A percentile compares a stretch with the other conserved stretches of the same genome.
These are phyloP conservation scores for Paraleonurus japonicus DNA, from an alignment of 257 asterid genomes.

Conservation along the genomic window DNA sequence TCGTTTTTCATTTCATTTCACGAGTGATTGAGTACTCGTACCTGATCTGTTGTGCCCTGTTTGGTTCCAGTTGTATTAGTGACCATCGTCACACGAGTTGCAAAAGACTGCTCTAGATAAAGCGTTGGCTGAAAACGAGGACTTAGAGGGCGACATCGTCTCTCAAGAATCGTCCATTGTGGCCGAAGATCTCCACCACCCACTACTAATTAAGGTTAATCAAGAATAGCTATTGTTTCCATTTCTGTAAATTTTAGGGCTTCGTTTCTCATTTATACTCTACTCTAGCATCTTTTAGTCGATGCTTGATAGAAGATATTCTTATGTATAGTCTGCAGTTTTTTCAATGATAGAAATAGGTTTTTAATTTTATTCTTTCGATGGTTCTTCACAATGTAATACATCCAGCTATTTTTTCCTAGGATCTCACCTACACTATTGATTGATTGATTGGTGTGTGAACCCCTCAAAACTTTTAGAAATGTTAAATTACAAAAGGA, in stretches of 20 bases:
- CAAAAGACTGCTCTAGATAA: constrained; percentile 60
- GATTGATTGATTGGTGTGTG: neutral
- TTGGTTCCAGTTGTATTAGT: constrained; percentile 53
- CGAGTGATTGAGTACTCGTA: neutral
- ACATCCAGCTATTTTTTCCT: neutral
- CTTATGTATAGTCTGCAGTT: constrained; percentile 45
- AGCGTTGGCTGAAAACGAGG: constrained; percentile 69
- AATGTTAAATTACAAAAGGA: too few species aligned
- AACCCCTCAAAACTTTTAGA: too few species aligned
- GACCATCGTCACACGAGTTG: constrained; percentile 61
- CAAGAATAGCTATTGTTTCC: constrained; percentile 37
- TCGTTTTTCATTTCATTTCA: neutral
- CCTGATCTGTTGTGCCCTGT: neutral
- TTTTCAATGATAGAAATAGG: neutral
- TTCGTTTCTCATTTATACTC: neutral
- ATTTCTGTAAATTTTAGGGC: constrained; percentile 43
- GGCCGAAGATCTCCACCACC: constrained; percentile 47
- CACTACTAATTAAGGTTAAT: constrained; percentile 57
- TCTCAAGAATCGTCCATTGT: constrained; percentile 37
- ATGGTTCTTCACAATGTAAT: neutral
- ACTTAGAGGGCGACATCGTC: constrained; percentile 23
- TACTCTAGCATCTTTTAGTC: constrained; percentile 4
- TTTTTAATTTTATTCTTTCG: neutral
- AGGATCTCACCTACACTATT: neutral
- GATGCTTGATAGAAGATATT: constrained; percentile 28